These are phyloP conservation scores for Penicillium sp. DNA, from an alignment of 2,329 filamentous ascomycete genomes.

Conservation along the genomic window DNA sequence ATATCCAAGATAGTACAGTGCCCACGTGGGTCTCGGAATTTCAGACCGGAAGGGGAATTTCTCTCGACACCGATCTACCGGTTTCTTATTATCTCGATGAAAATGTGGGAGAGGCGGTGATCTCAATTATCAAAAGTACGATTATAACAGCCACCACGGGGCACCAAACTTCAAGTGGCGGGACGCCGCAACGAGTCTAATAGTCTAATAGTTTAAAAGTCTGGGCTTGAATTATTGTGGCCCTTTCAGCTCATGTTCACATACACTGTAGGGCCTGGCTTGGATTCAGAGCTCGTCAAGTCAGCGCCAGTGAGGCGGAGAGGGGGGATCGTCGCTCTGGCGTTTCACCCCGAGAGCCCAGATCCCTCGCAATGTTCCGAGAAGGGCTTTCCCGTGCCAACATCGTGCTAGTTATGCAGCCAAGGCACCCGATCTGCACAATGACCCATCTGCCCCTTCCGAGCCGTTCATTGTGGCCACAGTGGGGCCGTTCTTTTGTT, in stretches of 20 bases:
- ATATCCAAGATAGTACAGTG: not conserved
- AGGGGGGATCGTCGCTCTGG: not conserved
- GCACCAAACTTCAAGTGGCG: conserved; percentile 4
- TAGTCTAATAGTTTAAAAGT: not conserved
- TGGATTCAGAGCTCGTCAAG: no score
- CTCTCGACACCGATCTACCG: not conserved
- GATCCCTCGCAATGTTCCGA: not conserved
- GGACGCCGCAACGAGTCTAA: conserved; percentile 1
- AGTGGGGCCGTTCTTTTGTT: not conserved
- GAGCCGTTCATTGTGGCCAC: conserved; percentile 8
- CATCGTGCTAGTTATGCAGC: not conserved
- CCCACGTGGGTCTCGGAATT: not conserved
- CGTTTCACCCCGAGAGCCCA: not conserved
- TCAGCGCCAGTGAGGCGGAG: no score
- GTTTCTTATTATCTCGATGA: not conserved
- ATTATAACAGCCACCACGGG: not conserved
- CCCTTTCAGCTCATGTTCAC: not conserved
- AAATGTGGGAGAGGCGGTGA: not conserved
- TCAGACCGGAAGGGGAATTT: not conserved
- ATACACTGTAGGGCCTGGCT: no score
- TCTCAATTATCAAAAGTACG: not conserved
- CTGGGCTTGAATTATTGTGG: not conserved
- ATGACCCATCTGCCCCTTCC: conserved; percentile 6
- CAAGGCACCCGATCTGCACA: conserved; percentile 3
- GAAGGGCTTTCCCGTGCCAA: not conserved